These are phyloP conservation scores for Phanerodontia chrysosporium DNA, from an alignment of 768 basidiomycete genomes.

Conservation along the genomic window DNA sequence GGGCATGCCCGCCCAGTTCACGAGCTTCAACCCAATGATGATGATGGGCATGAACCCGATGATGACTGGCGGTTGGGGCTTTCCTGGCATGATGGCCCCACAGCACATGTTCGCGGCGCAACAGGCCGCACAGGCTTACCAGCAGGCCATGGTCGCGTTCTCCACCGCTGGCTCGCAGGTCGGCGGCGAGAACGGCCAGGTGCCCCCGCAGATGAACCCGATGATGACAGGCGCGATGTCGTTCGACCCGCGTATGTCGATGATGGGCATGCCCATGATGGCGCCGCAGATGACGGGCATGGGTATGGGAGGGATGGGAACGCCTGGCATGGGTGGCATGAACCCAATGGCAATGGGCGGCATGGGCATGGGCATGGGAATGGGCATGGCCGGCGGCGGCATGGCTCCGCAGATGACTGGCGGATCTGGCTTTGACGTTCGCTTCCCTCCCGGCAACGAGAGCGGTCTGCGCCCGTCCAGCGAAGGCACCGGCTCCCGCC, in stretches of 20 bases:
- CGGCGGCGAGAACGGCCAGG: slow-evolving; percentile 52
- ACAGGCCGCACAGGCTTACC: slow-evolving; percentile 83
- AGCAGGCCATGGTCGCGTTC: slow-evolving; percentile 84
- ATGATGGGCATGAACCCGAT: slow-evolving; percentile 57
- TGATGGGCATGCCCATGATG: slow-evolving; percentile 78
- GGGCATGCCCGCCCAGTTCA: slow-evolving; percentile 34
- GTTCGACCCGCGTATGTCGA: slow-evolving; percentile 78
- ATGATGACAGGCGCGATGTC: slow-evolving; percentile 56
- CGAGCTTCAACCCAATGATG: slow-evolving; percentile 69
- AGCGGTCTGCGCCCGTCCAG: background rate
- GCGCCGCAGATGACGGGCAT: slow-evolving; percentile 38
- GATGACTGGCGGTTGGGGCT: slow-evolving; percentile 55
- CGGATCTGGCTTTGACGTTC: slow-evolving; percentile 10
- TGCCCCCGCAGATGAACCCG: slow-evolving; percentile 39
- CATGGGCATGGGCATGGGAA: slow-evolving; percentile 29
- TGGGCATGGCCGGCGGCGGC: slow-evolving; percentile 13
- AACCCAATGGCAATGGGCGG: slow-evolving; percentile 15
- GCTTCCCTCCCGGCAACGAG: slow-evolving; percentile 9
- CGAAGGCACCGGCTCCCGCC: slow-evolving; percentile 4
- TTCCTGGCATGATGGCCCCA: slow-evolving; percentile 57
- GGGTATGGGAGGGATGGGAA: slow-evolving; percentile 31
- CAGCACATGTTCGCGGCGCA: slow-evolving; percentile 87
- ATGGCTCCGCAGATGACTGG: slow-evolving; percentile 18
- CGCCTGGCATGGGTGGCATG: slow-evolving; percentile 14
- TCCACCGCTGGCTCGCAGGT: slow-evolving; percentile 70